Evolutionary conservation across 129 eudicot species (phyloP).

Genomic region (Arctium minus): DNA sequence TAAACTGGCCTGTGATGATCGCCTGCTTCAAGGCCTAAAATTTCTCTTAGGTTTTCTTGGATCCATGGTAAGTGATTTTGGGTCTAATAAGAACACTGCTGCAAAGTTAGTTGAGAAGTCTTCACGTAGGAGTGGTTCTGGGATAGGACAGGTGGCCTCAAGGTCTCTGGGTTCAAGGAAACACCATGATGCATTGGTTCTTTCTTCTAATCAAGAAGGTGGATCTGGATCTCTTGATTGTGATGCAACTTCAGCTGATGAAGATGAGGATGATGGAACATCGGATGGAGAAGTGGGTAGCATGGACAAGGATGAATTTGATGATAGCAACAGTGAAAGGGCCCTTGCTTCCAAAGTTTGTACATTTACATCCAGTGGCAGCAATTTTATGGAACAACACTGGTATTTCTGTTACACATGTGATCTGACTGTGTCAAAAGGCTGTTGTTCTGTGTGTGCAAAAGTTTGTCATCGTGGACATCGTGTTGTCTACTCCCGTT

Average conservation of each 20-base stretch:
- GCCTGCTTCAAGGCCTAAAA: slow-evolving; percentile 73
- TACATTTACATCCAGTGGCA: slow-evolving; percentile 98
- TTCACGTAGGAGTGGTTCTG: slow-evolving; percentile 46
- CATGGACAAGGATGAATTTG: slow-evolving; percentile 90
- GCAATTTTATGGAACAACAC: slow-evolving; percentile 99
- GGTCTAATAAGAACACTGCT: slow-evolving; percentile 39
- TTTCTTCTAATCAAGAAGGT: slow-evolving; percentile 77
- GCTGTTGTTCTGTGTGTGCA: slow-evolving; percentile 99
- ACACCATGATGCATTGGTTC: slow-evolving; percentile 55
- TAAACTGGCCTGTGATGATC: slow-evolving; percentile 71
- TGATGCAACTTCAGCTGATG: slow-evolving; percentile 95
- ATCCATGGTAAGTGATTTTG: slow-evolving; percentile 57
- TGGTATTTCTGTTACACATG: slow-evolving; percentile 99
- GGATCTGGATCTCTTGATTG: slow-evolving; percentile 70
- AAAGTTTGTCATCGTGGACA: slow-evolving; percentile 99
- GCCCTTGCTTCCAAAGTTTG: slow-evolving; percentile 96
- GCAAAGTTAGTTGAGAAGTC: slow-evolving; percentile 52
- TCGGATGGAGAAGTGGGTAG: slow-evolving; percentile 95
- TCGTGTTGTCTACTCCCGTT: slow-evolving; percentile 96
- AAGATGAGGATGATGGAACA: slow-evolving; percentile 98
- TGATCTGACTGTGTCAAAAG: slow-evolving; percentile 95
- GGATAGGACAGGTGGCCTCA: slow-evolving; percentile 48
- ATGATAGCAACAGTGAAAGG: slow-evolving; percentile 74
- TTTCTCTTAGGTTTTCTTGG: slow-evolving; percentile 67
- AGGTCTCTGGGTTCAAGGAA: slow-evolving; percentile 67